A percentile compares a stretch with the other conserved stretches of the same genome.
Conservation (phyloP, 2,329 filamentous ascomycete genomes). For the Fusarium sp. region DNA sequence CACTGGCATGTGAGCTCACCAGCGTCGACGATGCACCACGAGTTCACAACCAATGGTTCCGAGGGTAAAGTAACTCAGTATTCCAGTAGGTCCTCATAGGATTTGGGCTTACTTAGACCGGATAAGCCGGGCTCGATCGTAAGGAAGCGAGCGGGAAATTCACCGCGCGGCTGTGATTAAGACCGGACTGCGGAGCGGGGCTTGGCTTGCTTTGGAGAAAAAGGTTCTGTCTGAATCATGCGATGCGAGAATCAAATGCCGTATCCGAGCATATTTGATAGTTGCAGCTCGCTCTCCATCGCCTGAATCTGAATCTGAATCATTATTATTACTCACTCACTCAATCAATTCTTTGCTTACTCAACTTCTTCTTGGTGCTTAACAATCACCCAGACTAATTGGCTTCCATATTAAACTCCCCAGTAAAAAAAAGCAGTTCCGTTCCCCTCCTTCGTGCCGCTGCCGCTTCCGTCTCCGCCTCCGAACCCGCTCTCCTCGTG, state of each 20-base stretch:
- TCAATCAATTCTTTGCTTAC: not conserved
- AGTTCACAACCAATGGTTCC: not conserved
- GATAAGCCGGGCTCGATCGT: slow-evolving; percentile 31
- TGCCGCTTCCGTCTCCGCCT: slow-evolving; percentile 32
- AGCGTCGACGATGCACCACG: slow-evolving; percentile 28
- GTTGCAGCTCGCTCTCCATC: not conserved
- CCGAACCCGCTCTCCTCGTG: slow-evolving; percentile 36
- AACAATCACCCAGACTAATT: slow-evolving; percentile 11
- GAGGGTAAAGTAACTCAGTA: slow-evolving; percentile 11
- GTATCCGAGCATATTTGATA: slow-evolving; percentile 1
- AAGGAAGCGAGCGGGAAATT: slow-evolving; percentile 33
- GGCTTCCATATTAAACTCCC: not conserved
- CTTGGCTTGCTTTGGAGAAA: slow-evolving; percentile 1
- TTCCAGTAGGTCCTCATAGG: not conserved
- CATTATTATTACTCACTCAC: not conserved
- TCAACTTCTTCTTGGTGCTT: not conserved
- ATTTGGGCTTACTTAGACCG: slow-evolving; percentile 21
- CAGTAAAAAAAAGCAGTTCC: not conserved
- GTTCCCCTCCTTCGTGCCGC: slow-evolving; percentile 20
- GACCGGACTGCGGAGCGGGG: slow-evolving; percentile 29
- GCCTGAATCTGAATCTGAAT: not conserved
- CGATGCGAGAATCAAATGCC: slow-evolving; percentile 24
- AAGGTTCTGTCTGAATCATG: slow-evolving; percentile 37
- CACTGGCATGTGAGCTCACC: slow-evolving; percentile 33
- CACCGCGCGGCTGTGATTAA: slow-evolving; percentile 41